Evolutionary conservation across 1,284 basidiomycete genomes (phyloP).

Genomic region (Apiotrichum sp.): DNA sequence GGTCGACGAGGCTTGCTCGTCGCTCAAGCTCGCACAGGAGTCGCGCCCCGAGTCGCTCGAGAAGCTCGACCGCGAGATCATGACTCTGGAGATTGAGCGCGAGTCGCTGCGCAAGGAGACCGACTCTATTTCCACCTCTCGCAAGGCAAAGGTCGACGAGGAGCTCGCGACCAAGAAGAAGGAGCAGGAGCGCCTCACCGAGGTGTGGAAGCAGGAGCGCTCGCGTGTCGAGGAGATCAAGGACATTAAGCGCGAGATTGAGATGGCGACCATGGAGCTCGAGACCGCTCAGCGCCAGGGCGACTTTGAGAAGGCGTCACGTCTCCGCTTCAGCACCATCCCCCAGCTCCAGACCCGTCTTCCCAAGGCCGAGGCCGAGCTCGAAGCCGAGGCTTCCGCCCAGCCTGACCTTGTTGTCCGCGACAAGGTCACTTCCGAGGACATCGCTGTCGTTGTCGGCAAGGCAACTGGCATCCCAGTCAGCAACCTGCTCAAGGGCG

Average conservation of each 20-base stretch:
- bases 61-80: slow-evolving; percentile 70
- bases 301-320: slow-evolving; percentile 72
- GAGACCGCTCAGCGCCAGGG: slow-evolving; percentile 82
- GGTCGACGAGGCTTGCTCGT: slow-evolving; percentile 81
- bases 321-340: slow-evolving; percentile 74
- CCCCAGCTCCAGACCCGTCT: slow-evolving; percentile 72
- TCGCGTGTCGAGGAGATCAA: slow-evolving; percentile 70
- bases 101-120: slow-evolving; percentile 83
- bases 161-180: slow-evolving; percentile 63
- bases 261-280: slow-evolving; percentile 74
- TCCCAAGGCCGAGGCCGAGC: slow-evolving; percentile 56
- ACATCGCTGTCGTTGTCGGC: slow-evolving; percentile 83
- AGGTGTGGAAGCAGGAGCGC: slow-evolving; percentile 72
- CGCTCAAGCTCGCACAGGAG: slow-evolving; percentile 84
- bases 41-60: slow-evolving; percentile 83
- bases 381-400: slow-evolving; percentile 50
- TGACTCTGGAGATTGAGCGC: slow-evolving; percentile 83
- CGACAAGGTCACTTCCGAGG: slow-evolving; percentile 79
- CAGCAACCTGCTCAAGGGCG: slow-evolving; percentile 78
- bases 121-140: slow-evolving; percentile 71
- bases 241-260: slow-evolving; percentile 66
- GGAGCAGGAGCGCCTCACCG: slow-evolving; percentile 57
- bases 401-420: slow-evolving; percentile 61
- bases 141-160: slow-evolving; percentile 56
- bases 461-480: slow-evolving; percentile 88